These are phyloP conservation scores for Nepenthes alata DNA, from an alignment of 179 eudicot species.

Conservation along the genomic window DNA sequence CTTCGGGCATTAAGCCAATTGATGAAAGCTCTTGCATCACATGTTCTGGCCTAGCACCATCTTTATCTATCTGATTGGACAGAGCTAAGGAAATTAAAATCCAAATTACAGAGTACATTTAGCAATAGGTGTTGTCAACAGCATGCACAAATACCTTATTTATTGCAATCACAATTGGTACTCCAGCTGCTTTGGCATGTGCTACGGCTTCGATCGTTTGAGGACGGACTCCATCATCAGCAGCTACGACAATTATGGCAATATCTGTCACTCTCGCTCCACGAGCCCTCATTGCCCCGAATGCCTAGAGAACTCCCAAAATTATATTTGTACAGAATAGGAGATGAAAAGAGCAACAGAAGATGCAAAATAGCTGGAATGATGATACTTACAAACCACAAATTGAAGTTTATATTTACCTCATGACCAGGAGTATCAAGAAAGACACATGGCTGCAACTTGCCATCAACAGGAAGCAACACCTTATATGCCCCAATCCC, in stretches of 20 bases:
- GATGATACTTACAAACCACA: neutral
- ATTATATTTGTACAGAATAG: neutral
- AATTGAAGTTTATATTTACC: slow-evolving; percentile 23
- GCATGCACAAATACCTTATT: slow-evolving; percentile 54
- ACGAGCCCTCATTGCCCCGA: slow-evolving; percentile 99
- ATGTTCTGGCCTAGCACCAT: slow-evolving; percentile 88
- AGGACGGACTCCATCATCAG: slow-evolving; percentile 94
- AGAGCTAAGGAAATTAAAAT: neutral
- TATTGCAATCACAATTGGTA: slow-evolving; percentile 84
- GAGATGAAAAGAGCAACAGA: neutral
- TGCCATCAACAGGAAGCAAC: slow-evolving; percentile 72
- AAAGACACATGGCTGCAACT: slow-evolving; percentile 67
- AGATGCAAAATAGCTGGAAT: neutral
- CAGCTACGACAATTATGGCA: slow-evolving; percentile 90
- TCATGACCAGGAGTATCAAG: slow-evolving; percentile 99
- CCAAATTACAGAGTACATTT: neutral
- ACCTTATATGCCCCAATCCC: slow-evolving; percentile 98
- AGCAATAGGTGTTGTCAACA: slow-evolving; percentile 5
- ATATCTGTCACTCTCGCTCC: slow-evolving; percentile 96
- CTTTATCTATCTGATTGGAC: slow-evolving; percentile 66
- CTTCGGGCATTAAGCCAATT: slow-evolving; percentile 85
- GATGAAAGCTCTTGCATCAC: slow-evolving; percentile 96
- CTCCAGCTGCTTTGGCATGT: slow-evolving; percentile 95
- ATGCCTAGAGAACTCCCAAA: slow-evolving; percentile 39
- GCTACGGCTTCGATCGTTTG: slow-evolving; percentile 95